Base-by-base conservation (phyloP, 2,329 filamentous ascomycete genomes). In the Lachnum nothofagi region DNA sequence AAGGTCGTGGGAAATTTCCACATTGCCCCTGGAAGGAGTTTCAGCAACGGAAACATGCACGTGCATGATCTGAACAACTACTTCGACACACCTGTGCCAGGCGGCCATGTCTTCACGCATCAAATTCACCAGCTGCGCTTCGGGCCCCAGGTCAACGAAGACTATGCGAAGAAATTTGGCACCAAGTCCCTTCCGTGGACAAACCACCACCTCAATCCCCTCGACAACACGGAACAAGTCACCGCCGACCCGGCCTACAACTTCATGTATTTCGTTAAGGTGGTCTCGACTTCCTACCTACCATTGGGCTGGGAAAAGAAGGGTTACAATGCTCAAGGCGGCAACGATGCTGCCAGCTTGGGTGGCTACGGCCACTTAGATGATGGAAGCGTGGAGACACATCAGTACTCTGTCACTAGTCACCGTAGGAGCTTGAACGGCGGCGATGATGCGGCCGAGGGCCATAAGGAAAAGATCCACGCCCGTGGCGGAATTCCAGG, bases 1-100 rank as follows among this genome's bases (percentile, higher is more conserved):
- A 98, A 98, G 73, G 93, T 98, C 22, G 80, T 98, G 46, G 93
- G 93, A 48, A 98, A 98, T 74, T 98, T 98, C 78, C 93, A 98
- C 70, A 86, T 98, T 61, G 93, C 94, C 1, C 93, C 93, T 1
- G 93, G 93, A 61, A 88, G 91, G 70, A 91, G 86, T 68, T 97
- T 97, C 78, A 95, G 86, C 69, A 95, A 88, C 64, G 90, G 89
- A 59, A 95, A 95, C 72, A 86, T 97, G 81, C 93, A 98, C 71
- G 88, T 96, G 17, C 93, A 98, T 73, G 94, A 98, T 65, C 76
- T 98, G 55, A 90, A 95, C 69, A 95, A 93, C 74, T 98, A 95
- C 77, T 86, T 89, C 74, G 84, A 91, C 56, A 79, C 77, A 19
- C 78, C 83, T 25, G 76, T 85, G 48, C 76, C 79, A 45, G 75